Conservation (phyloP, 345 rosid genomes). For the Tarenaya hassleriana region DNA sequence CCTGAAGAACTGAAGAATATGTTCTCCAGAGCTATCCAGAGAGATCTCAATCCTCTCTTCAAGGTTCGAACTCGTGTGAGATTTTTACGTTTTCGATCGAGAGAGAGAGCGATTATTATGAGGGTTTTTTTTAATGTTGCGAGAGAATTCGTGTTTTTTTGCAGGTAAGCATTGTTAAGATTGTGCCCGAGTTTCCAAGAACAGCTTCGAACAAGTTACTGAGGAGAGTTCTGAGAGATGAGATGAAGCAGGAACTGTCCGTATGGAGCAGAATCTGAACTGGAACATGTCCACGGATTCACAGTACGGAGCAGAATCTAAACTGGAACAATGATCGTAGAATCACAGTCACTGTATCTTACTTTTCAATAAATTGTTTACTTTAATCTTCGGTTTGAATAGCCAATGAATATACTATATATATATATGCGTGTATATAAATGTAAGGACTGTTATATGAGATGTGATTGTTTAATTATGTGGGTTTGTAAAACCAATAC, state of each 20-base stretch:
- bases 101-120: no score
- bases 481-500: no score
- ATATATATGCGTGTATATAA: no score
- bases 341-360: no score
- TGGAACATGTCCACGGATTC: no score
- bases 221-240: slow-evolving; percentile 69
- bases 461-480: no score
- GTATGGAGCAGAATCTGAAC: slow-evolving; percentile 40
- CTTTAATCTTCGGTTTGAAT: no score
- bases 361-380: no score
- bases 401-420: no score
- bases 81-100: not conserved
- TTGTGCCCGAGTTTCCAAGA: slow-evolving; percentile 61
- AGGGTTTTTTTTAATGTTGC: not conserved
- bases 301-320: no score
- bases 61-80: slow-evolving; percentile 39
- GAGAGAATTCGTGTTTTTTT: not conserved
- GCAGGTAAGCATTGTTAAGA: slow-evolving; percentile 71
- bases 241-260: slow-evolving; percentile 43
- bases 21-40: slow-evolving; percentile 57
- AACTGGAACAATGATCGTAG: no score
- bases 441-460: no score
- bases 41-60: slow-evolving; percentile 76
- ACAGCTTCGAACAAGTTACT: slow-evolving; percentile 80
- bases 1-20: slow-evolving; percentile 49